Conservation (phyloP, 495 filamentous ascomycete species). For the Ascobolus immersus region DNA sequence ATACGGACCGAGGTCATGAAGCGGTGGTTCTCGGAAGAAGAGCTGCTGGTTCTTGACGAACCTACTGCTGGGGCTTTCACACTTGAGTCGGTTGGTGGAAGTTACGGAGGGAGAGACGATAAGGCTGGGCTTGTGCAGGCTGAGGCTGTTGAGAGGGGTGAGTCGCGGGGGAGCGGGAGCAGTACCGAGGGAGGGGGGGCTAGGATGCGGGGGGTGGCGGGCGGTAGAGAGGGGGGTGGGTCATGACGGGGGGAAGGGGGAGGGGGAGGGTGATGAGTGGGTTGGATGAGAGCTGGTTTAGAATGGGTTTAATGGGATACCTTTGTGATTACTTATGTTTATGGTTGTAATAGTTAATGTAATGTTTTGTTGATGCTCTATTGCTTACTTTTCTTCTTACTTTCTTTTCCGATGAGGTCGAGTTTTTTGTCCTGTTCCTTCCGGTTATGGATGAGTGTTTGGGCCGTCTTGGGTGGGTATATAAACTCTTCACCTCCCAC, state of each 20-base stretch:
- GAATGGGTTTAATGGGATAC: no score
- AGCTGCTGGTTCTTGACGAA: constrained; percentile 46
- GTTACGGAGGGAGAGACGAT: constrained; percentile 23
- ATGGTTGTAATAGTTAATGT: no score
- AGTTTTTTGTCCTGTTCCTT: no score
- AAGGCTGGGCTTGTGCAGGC: constrained; percentile 3
- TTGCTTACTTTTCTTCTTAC: no score
- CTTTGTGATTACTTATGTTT: no score
- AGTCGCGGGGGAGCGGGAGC: constrained; percentile 1
- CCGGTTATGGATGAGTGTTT: no score
- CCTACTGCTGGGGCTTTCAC: constrained; percentile 65
- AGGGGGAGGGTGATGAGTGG: background rate
- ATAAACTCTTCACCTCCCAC: no score
- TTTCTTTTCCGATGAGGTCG: no score
- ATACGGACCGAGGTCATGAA: constrained; percentile 49
- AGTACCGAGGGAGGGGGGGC: background rate
- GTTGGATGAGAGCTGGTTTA: background rate
- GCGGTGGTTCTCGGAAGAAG: constrained; percentile 36
- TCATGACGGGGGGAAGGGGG: background rate
- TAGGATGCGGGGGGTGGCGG: background rate
- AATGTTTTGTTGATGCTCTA: no score
- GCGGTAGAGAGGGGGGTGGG: background rate
- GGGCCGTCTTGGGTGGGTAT: no score
- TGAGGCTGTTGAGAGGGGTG: constrained; percentile 14
- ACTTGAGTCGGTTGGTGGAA: constrained; percentile 61